Evolutionary conservation across 2,329 filamentous ascomycete genomes (phyloP).

Genomic region (Lithohypha guttulata): DNA sequence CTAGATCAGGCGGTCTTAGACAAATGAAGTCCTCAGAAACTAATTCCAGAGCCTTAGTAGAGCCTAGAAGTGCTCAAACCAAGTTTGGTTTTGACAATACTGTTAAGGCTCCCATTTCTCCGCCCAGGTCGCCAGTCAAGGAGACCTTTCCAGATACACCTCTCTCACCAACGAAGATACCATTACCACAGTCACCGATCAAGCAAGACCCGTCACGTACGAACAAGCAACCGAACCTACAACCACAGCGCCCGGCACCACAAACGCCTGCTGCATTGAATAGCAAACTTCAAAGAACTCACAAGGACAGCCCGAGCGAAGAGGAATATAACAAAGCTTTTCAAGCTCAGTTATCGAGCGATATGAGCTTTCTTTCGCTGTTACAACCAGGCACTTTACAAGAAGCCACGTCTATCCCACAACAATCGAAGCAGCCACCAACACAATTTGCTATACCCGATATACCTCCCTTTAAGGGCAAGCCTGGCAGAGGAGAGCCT

Average conservation of each 20-base stretch:
- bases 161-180: conserved; percentile 48
- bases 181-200: conserved; percentile 52
- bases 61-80: conserved; percentile 34
- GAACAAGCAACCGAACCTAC: conserved; percentile 27
- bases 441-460: conserved; percentile 25
- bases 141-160: conserved; percentile 29
- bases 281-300: conserved; percentile 29
- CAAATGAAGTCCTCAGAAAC: conserved; percentile 71
- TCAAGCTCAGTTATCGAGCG: conserved; percentile 32
- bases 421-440: conserved; percentile 22
- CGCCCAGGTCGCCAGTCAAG: conserved; percentile 49
- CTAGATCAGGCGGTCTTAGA: conserved; percentile 53
- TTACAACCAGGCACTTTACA: conserved; percentile 21
- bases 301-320: conserved; percentile 28
- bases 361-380: conserved; percentile 32
- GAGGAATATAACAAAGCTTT: conserved; percentile 33
- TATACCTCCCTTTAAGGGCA: conserved; percentile 27
- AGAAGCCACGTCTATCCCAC: conserved; percentile 10
- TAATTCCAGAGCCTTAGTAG: conserved; percentile 56
- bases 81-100: conserved; percentile 27
- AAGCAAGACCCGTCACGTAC: conserved; percentile 41
- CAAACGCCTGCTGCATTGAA: conserved; percentile 35
- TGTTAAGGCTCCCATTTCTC: conserved; percentile 41
- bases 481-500: conserved; percentile 19
- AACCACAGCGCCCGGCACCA: conserved; percentile 30